phyloP scores from a whole-genome alignment of 2,329 filamentous ascomycete genomes.

The Exophiala calicioides region DNA sequence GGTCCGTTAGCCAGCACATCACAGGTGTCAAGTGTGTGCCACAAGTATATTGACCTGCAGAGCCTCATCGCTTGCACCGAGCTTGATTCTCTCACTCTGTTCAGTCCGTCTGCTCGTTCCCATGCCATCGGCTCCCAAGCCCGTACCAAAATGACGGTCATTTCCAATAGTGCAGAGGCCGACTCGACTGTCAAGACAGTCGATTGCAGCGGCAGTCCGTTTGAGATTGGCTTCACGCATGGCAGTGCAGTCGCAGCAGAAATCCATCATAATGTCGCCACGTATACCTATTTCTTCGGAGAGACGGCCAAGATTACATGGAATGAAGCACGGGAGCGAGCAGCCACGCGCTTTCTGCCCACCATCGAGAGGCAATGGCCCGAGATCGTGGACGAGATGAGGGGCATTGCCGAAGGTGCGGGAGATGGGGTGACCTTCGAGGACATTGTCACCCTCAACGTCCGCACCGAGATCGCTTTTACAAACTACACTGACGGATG shows the following conservation, averaged over 20 bases:
- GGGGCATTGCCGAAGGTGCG: constrained; percentile 54
- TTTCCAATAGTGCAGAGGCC: not conserved
- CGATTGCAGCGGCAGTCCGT: constrained; percentile 12
- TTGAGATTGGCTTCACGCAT: constrained; percentile 41
- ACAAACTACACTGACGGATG: constrained; percentile 51
- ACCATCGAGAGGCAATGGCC: constrained; percentile 39
- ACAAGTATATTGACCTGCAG: too few species aligned
- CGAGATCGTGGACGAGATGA: constrained; percentile 34
- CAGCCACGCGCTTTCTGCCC: constrained; percentile 46
- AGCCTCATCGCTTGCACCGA: too few species aligned
- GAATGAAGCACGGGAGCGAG: constrained; percentile 43
- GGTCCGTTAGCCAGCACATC: too few species aligned
- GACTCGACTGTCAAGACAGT: constrained; percentile 12
- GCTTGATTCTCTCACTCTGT: too few species aligned
- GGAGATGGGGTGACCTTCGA: constrained; percentile 40
- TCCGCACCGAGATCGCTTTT: constrained; percentile 56
- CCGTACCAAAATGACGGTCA: constrained; percentile 3
- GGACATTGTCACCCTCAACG: constrained; percentile 59
- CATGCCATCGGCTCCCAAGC: too few species aligned
- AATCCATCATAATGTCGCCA: constrained; percentile 34
- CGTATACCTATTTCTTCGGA: constrained; percentile 38
- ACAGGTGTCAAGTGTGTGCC: too few species aligned
- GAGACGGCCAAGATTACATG: constrained; percentile 41
- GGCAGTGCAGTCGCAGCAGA: constrained; percentile 35
- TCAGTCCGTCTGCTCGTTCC: too few species aligned